Conservation (phyloP, 352 stramenopile genomes). For the Phytophthora podocarpi region DNA sequence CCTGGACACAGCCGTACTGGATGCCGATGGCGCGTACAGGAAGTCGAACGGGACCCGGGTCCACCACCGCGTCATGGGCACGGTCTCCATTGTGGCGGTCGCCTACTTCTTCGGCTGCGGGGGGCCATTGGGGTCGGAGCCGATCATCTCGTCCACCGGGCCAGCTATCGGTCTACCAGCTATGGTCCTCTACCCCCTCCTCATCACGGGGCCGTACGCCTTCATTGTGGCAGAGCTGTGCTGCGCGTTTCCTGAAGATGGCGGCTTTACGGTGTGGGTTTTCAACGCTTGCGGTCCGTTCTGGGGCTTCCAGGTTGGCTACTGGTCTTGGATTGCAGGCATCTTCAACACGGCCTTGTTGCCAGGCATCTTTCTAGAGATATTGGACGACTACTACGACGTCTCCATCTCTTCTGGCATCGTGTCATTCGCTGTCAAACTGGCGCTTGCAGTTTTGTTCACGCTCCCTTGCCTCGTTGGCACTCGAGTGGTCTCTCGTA, state of each 20-base stretch:
- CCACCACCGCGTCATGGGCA: slow-evolving; percentile 45
- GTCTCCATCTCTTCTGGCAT: slow-evolving; percentile 30
- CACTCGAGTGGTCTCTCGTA: slow-evolving; percentile 35
- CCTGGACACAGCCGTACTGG: slow-evolving; percentile 24
- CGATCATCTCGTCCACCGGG: slow-evolving; percentile 54
- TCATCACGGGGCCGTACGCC: slow-evolving; percentile 66
- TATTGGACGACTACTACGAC: slow-evolving; percentile 42
- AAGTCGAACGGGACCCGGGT: slow-evolving; percentile 21
- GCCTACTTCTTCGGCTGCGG: slow-evolving; percentile 58
- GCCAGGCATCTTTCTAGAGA: slow-evolving; percentile 41
- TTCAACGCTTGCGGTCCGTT: slow-evolving; percentile 74
- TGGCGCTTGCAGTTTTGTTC: slow-evolving; percentile 32
- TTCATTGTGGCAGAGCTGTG: slow-evolving; percentile 70
- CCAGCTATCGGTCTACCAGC: slow-evolving; percentile 61
- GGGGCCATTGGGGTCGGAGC: slow-evolving; percentile 57
- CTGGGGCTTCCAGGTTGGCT: slow-evolving; percentile 82
- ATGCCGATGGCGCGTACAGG: slow-evolving; percentile 23
- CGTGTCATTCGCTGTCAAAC: slow-evolving; percentile 41
- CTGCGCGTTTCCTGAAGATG: slow-evolving; percentile 76
- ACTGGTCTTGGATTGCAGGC: slow-evolving; percentile 81
- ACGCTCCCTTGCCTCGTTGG: slow-evolving; percentile 43
- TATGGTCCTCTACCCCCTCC: slow-evolving; percentile 61
- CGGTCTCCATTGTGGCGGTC: slow-evolving; percentile 47
- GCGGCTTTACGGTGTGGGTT: slow-evolving; percentile 74
- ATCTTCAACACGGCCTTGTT: slow-evolving; percentile 66